Evolutionary conservation across 2,329 filamentous ascomycete species (phyloP).

Genomic region (Pseudocercospora fijiensis): DNA sequence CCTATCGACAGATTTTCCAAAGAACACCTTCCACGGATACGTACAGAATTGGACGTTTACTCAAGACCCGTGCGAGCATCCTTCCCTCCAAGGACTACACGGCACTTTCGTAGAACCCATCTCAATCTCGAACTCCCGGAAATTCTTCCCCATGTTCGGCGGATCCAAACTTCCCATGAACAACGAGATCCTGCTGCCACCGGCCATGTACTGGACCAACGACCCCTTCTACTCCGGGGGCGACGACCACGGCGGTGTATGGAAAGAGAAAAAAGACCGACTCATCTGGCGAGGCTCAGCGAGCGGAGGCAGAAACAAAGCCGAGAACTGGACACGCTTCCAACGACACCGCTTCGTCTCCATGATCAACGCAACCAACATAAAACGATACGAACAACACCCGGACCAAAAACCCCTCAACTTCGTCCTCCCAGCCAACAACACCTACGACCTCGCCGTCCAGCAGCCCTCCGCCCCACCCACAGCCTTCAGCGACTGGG

Average conservation of each 20-base stretch:
- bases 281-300: constrained; percentile 52
- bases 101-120: constrained; percentile 52
- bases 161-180: constrained; percentile 52
- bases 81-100: constrained; percentile 48
- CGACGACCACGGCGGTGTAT: constrained; percentile 41
- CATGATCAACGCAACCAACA: constrained; percentile 67
- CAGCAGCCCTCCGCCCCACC: constrained; percentile 20
- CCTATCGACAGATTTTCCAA: constrained; percentile 33
- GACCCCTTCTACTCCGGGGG: constrained; percentile 46
- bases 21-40: constrained; percentile 45
- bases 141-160: constrained; percentile 52
- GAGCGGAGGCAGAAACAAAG: constrained; percentile 48
- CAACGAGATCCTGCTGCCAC: constrained; percentile 54
- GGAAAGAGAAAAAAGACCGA: constrained; percentile 45
- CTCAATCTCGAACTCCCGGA: constrained; percentile 46
- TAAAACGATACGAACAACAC: constrained; percentile 51
- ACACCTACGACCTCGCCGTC: constrained; percentile 42
- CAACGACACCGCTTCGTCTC: constrained; percentile 73
- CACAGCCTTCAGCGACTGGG: constrained; percentile 41
- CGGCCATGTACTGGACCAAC: constrained; percentile 52
- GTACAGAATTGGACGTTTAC: constrained; percentile 50
- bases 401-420: constrained; percentile 39
- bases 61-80: constrained; percentile 48
- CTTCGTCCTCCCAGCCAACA: constrained; percentile 41
- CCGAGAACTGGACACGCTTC: constrained; percentile 67